Percentiles rank a stretch among this genome's conserved stretches.
Evolutionary conservation across 768 basidiomycete genomes (phyloP).

Genomic region (Amylocystis lapponica): DNA sequence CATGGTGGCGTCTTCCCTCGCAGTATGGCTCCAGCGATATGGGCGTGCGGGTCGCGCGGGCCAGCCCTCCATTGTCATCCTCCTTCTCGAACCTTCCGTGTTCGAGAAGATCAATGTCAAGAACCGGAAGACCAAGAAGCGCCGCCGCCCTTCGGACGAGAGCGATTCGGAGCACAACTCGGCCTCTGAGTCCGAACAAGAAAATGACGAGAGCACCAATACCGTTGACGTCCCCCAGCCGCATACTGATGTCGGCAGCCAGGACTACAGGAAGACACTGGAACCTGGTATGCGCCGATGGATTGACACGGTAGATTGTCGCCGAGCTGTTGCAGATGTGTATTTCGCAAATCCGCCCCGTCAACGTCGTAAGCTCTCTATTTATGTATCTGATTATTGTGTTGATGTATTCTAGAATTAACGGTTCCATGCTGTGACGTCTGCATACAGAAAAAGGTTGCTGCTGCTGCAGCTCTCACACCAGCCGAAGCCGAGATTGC

Average conservation of each 20-base stretch:
- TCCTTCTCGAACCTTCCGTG: conserved; percentile 1
- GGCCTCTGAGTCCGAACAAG: background rate
- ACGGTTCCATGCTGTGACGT: no score
- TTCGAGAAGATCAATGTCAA: background rate
- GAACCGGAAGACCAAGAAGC: background rate
- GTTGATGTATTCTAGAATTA: no score
- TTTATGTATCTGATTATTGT: no score
- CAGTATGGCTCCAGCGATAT: conserved; percentile 27
- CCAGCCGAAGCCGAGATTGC: no score
- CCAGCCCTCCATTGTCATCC: background rate
- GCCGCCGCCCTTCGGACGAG: background rate
- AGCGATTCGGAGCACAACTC: background rate
- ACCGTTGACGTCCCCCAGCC: conserved; percentile 1
- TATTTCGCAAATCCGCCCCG: no score
- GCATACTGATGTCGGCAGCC: conserved; percentile 15
- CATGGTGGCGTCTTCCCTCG: conserved; percentile 25
- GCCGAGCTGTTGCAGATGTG: no score
- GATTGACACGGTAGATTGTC: no score
- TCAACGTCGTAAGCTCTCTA: no score
- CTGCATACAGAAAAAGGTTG: no score
- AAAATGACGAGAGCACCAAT: background rate
- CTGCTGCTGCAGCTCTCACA: no score
- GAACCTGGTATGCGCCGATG: no score
- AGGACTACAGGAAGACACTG: no score
- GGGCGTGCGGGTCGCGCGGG: conserved; percentile 9